Evolutionary conservation across 345 rosid genomes (phyloP).

Genomic region (Microcos paniculata): DNA sequence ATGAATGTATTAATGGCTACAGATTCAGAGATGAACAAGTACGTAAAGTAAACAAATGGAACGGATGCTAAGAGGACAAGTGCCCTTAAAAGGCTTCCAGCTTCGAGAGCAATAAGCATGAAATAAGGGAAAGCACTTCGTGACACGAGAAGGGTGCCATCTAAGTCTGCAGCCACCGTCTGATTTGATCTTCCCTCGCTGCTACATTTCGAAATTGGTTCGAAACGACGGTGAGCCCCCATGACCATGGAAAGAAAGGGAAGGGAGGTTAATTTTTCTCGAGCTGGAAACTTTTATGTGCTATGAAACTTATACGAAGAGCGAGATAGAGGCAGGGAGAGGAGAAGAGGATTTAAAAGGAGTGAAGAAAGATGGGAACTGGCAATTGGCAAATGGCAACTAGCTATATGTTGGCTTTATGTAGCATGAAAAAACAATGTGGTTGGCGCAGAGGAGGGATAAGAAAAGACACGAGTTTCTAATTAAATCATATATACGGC

Average conservation of each 20-base stretch:
- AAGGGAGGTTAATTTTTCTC: background rate
- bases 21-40: constrained; percentile 63
- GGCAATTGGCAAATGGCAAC: constrained; percentile 11
- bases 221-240: constrained; percentile 58
- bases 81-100: constrained; percentile 74
- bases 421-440: constrained; percentile 3
- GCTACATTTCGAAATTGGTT: constrained; percentile 49
- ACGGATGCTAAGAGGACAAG: constrained; percentile 56
- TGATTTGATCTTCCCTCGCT: constrained; percentile 65
- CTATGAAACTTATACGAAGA: background rate
- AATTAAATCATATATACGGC: background rate
- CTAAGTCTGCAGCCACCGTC: constrained; percentile 76
- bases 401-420: background rate
- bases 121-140: constrained; percentile 81
- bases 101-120: constrained; percentile 86
- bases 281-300: background rate
- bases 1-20: constrained; percentile 61
- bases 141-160: constrained; percentile 82
- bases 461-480: background rate
- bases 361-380: constrained; percentile 12
- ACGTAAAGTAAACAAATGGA: constrained; percentile 70
- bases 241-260: constrained; percentile 27
- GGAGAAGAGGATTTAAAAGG: constrained; percentile 16
- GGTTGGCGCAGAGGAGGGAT: background rate
- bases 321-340: constrained; percentile 15